These are phyloP conservation scores for Microcyclosporella mali DNA, from an alignment of 2,329 filamentous ascomycete genomes.

Conservation along the genomic window DNA sequence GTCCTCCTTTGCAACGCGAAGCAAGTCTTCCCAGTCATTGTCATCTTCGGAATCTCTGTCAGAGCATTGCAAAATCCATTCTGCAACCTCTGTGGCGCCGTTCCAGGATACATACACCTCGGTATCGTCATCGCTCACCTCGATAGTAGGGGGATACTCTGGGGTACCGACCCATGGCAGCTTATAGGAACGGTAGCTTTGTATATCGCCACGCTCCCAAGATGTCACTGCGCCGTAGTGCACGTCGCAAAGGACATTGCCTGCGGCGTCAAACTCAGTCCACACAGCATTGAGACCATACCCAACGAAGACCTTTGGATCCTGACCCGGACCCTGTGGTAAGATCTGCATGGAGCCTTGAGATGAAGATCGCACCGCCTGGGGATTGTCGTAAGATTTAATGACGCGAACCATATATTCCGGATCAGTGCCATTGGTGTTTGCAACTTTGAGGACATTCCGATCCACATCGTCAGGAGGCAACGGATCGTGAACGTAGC, in stretches of 20 bases:
- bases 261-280: conserved; percentile 39
- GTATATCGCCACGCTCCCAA: conserved; percentile 34
- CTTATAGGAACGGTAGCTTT: conserved; percentile 51
- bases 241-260: conserved; percentile 46
- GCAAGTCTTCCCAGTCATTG: conserved; percentile 19
- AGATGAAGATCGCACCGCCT: conserved; percentile 36
- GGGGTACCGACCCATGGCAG: conserved; percentile 43
- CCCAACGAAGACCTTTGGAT: conserved; percentile 47
- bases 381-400: conserved; percentile 24
- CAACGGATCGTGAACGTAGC: background rate
- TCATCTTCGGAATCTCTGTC: conserved; percentile 18
- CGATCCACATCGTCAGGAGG: conserved; percentile 6
- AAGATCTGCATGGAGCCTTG: conserved; percentile 50
- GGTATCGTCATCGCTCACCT: conserved; percentile 26
- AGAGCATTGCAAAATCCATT: conserved; percentile 50
- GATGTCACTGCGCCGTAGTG: conserved; percentile 36
- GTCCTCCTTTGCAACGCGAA: conserved; percentile 19
- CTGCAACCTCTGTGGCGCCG: conserved; percentile 40
- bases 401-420: conserved; percentile 28
- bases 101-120: conserved; percentile 49
- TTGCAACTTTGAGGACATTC: conserved; percentile 27
- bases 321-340: conserved; percentile 37
- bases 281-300: conserved; percentile 43
- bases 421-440: conserved; percentile 25
- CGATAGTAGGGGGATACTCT: conserved; percentile 26